Percentiles rank a stretch among this genome's conserved stretches.
Evolutionary conservation across 2,329 filamentous ascomycete genomes (phyloP).

Genomic region (Acrodontium crateriforme): DNA sequence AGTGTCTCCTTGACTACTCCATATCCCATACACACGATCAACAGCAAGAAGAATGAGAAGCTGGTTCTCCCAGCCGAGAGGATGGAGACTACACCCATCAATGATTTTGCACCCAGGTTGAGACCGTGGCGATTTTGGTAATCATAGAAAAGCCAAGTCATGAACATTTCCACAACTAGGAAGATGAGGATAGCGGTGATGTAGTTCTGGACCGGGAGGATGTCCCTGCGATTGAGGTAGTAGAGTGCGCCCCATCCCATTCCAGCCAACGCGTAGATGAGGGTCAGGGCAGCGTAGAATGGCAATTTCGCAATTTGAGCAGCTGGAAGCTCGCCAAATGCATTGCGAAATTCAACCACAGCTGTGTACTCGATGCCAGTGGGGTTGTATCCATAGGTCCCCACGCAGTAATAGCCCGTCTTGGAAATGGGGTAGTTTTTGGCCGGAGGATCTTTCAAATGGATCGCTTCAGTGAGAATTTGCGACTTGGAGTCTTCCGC

Average conservation of each 20-base stretch:
- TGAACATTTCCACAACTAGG: constrained; percentile 86
- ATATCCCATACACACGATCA: constrained; percentile 99
- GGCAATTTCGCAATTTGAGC: constrained; percentile 94
- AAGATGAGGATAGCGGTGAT: constrained; percentile 95
- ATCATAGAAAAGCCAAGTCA: constrained; percentile 99
- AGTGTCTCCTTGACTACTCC: constrained; percentile 91
- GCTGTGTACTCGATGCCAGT: constrained; percentile 56
- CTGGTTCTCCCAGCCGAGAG: constrained; percentile 91
- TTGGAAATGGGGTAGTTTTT: constrained; percentile 76
- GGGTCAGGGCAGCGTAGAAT: constrained; percentile 89
- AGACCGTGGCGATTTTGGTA: constrained; percentile 84
- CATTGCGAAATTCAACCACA: constrained; percentile 83
- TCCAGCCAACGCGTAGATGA: constrained; percentile 79
- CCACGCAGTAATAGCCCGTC: constrained; percentile 93
- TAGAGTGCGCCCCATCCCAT: constrained; percentile 91
- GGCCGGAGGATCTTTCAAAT: constrained; percentile 59
- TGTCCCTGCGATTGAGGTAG: constrained; percentile 85
- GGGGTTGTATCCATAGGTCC: constrained; percentile 58
- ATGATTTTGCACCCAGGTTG: constrained; percentile 66
- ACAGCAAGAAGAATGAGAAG: constrained; percentile 92
- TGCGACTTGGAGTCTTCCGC: constrained; percentile 55
- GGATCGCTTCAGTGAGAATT: constrained; percentile 67
- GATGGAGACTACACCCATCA: constrained; percentile 83
- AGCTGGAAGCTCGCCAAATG: constrained; percentile 88
- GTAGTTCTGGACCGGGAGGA: constrained; percentile 94